Evolutionary conservation across 768 basidiomycete species (phyloP).

Genomic region (Galerina marginata): DNA sequence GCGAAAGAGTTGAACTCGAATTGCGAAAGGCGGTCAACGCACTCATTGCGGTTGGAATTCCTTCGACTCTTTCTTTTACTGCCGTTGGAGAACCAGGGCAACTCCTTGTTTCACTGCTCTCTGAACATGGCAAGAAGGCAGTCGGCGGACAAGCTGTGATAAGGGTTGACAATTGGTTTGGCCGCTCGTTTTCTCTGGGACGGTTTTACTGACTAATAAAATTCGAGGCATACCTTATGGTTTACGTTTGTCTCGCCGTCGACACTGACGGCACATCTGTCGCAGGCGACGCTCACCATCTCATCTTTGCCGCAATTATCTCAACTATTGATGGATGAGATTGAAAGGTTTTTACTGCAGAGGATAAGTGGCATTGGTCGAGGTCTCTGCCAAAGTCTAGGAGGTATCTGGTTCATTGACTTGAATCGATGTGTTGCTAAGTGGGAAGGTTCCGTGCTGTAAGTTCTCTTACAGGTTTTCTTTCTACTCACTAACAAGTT

Average conservation of each 20-base stretch:
- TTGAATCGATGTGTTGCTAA: conserved; percentile 72
- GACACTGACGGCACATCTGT: conserved; percentile 74
- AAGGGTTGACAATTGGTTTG: conserved; percentile 70
- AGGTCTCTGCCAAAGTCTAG: conserved; percentile 53
- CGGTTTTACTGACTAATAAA: conserved; percentile 1
- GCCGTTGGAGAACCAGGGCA: conserved; percentile 72
- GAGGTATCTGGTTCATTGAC: conserved; percentile 84
- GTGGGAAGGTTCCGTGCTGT: conserved; percentile 84
- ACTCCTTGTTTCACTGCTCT: conserved; percentile 56
- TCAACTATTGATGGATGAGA: conserved; percentile 79
- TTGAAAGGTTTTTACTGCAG: conserved; percentile 70
- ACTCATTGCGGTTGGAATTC: conserved; percentile 58
- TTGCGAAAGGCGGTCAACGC: conserved; percentile 55
- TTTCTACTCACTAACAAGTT: neutral
- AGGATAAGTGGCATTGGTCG: conserved; percentile 73
- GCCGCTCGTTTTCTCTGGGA: neutral
- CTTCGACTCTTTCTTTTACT: conserved; percentile 61
- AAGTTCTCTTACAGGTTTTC: conserved; percentile 29
- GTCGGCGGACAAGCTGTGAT: conserved; percentile 78
- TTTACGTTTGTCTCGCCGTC: conserved; percentile 82
- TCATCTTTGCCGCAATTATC: conserved; percentile 78
- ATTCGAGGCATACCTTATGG: conserved; percentile 68
- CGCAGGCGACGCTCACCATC: conserved; percentile 77
- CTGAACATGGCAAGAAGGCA: conserved; percentile 41
- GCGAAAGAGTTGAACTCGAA: conserved; percentile 63